Base-by-base conservation (phyloP, 345 rosid genomes). In the Kandelia obovata region DNA sequence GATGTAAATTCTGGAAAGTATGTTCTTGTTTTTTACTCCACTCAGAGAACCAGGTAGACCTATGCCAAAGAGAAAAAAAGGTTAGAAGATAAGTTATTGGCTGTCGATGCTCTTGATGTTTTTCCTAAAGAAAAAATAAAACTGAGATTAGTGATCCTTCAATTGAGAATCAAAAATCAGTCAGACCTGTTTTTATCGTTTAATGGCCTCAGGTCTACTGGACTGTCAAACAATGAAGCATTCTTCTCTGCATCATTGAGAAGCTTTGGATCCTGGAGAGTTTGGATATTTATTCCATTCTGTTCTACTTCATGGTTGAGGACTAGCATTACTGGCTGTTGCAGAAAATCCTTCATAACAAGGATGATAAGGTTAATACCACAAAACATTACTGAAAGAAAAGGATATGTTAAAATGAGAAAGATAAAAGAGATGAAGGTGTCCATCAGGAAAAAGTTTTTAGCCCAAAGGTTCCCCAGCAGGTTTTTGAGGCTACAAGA, bases 271-370 rank as follows among this genome's bases (percentile, higher is more conserved):
- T 71, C 80, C 56, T 74, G 83, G 30, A 73, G 52, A 60, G 83
- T 75, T 49, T 81, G 81, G 52, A 67, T 26, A 67, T 75, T 79
- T 46, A 68, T 62, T 68, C 81, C 85, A 71, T 80, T 82, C 70
- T 69, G 82, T 16, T 70, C 74, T 52, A 79, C 75, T 65, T 83
- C 88, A 73, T 82, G 88, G 78, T 78, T 83, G 70, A 82, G 85
- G 74, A 85, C 73, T 72, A 86, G 85, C 84, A 87, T 84, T 68
- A 84, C 84, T 71, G 97, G 90, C 58, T 82, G 86, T 76, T 84
- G 86, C 80, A 95, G 73, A 58, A 82, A 52, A 75, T 86, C 96
- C 97, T 94, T 83, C 70, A 46, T 72, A 71, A 68, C 19, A 68
- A 75, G 73, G 43, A 53, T 7, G 55, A 61, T 46, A 6, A 21